Evolutionary conservation across 495 filamentous ascomycete genomes (phyloP), one percentile per base, ranked within the genome.

Genomic region (Trichocladium uniseriatum): DNA sequence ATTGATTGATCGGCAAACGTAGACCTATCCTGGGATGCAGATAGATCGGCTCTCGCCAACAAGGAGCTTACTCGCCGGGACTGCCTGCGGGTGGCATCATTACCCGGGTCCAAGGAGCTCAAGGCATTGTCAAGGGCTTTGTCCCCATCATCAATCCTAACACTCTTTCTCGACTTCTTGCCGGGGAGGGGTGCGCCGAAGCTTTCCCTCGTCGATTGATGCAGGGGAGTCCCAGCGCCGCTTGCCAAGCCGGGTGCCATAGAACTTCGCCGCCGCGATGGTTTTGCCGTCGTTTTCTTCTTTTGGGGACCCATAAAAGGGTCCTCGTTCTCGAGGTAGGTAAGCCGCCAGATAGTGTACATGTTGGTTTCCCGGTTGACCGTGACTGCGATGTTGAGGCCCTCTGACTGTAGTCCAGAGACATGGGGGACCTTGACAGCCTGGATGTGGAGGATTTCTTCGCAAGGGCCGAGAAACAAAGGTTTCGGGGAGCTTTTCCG

Each of bases 61-160:
- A 97, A 72, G 31, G 92, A 96, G 64, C 92, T 97, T 18, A 97
- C 88, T 24, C 92, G 77, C 27, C 92, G 77, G 11, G 88, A 92
- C 36, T 87, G 81, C 63, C 86, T 81, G 18, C 79, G 72, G 4
- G 82, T 80, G 15, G 79, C 79, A 34, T 81, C 76, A 24, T 79
- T 76, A 15, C 60, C 72, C 19, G 87, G 81, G 45, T 89, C 87
- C 16, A 98, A 66, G 5, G 86, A 79, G 28, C 53, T 66, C 10
- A 83, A 80, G 5, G 69, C 71, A n/a, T 69, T 61, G 39, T 73
- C 70, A 4, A 74, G 48, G 3, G 78, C 81, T 45, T 90, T 75
- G 40, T 84, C 79, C 52, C 80, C 66, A 21, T 61, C 60, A 5
- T 65, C 62, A 9, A 57, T 48, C 49, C 49, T 65, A 24, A 61